These are phyloP conservation scores for Gillenia trifoliata DNA, from an alignment of 306 rosid genomes.

Conservation along the genomic window DNA sequence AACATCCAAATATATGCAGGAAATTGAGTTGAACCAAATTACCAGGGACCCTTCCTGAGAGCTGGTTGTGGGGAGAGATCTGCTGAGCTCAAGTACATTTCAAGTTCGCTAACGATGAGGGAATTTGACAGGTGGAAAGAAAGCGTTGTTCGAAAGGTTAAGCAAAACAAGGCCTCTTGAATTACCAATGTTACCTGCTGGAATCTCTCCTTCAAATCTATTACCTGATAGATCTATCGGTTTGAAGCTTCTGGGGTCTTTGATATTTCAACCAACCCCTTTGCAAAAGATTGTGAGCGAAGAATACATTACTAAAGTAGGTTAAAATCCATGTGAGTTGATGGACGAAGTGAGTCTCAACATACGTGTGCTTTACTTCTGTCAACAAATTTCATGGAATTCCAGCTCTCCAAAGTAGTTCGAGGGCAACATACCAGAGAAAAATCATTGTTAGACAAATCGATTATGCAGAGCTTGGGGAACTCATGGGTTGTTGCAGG, in stretches of 20 bases:
- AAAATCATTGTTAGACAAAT: conserved; percentile 16
- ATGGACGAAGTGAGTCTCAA: neutral
- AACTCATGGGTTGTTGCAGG: neutral
- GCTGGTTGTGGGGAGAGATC: conserved; percentile 19
- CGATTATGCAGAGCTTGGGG: conserved; percentile 11
- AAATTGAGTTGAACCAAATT: conserved; percentile 1
- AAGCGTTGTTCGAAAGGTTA: conserved; percentile 2
- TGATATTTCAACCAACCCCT: neutral
- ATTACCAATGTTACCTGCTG: neutral
- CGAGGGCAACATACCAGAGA: conserved; percentile 4
- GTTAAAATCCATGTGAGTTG: neutral
- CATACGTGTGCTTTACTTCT: neutral
- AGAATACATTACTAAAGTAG: neutral
- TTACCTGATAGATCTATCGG: neutral
- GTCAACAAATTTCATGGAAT: conserved; percentile 8
- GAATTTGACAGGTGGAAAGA: conserved; percentile 6
- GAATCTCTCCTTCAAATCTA: conserved; percentile 13
- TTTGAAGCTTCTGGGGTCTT: neutral
- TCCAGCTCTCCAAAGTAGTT: conserved; percentile 6
- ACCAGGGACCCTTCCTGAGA: conserved; percentile 9
- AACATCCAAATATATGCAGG: conserved; percentile 13
- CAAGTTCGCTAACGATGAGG: neutral
- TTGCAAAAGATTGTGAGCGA: neutral
- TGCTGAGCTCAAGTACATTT: neutral
- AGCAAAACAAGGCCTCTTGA: conserved; percentile 1